These are phyloP conservation scores for Yarrowia alimentaria DNA, from an alignment of 805 yeast genomes.

Conservation along the genomic window DNA sequence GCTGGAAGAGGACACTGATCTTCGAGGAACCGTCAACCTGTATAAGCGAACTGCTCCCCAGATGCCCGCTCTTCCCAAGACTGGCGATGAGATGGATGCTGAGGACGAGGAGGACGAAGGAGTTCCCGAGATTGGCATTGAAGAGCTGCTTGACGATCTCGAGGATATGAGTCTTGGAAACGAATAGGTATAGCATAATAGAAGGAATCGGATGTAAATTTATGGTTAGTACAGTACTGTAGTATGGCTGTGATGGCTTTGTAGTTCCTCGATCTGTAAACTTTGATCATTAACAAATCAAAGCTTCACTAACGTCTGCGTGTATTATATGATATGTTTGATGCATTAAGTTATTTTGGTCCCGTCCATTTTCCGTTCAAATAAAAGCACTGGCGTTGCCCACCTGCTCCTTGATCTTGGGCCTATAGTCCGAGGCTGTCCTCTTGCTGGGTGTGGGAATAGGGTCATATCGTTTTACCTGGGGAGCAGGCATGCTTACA, in stretches of 20 bases:
- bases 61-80: constrained; percentile 31
- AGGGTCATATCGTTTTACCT: constrained; percentile 16
- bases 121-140: constrained; percentile 84
- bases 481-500: constrained; percentile 5
- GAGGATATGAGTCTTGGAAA: constrained; percentile 80
- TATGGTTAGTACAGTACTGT: too few relatives aligned
- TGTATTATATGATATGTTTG: too few relatives aligned
- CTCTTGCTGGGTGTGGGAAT: constrained; percentile 13
- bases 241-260: too few relatives aligned
- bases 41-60: constrained; percentile 60
- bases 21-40: constrained; percentile 84
- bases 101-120: constrained; percentile 50
- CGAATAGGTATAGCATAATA: neutral
- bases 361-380: too few relatives aligned
- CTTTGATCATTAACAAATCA: too few relatives aligned
- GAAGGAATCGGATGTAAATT: too few relatives aligned
- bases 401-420: constrained; percentile 1
- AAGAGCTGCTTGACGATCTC: constrained; percentile 90
- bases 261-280: too few relatives aligned
- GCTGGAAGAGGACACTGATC: constrained; percentile 93
- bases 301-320: too few relatives aligned
- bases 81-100: constrained; percentile 33
- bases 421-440: neutral
- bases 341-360: too few relatives aligned
- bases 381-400: constrained; percentile 3